phyloP scores from a whole-genome alignment of 768 basidiomycete genomes.

The Leccinum pellstonianum region DNA sequence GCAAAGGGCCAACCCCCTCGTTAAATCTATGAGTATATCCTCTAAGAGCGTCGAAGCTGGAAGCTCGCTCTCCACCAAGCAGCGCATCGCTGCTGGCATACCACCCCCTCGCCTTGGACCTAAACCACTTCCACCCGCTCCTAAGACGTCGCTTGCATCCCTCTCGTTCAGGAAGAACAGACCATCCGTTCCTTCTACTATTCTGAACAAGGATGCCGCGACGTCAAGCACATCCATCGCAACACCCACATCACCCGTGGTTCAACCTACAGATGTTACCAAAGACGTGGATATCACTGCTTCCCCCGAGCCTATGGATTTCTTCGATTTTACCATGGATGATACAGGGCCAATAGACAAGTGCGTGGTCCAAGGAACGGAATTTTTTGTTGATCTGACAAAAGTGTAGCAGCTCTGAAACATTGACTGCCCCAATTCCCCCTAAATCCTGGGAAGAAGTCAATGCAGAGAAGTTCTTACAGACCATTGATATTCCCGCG shows the following conservation, averaged over 20 bases:
- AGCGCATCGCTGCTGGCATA: conserved; percentile 44
- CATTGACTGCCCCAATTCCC: conserved; percentile 8
- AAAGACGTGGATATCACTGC: conserved; percentile 1
- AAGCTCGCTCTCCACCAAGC: conserved; percentile 50
- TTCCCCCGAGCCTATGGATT: conserved; percentile 25
- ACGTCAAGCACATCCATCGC: not conserved
- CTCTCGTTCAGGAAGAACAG: conserved; percentile 47
- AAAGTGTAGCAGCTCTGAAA: conserved; percentile 6
- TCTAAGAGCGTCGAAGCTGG: conserved; percentile 25
- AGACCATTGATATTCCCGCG: conserved; percentile 26
- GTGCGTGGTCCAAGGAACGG: conserved; percentile 11
- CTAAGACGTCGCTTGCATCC: conserved; percentile 28
- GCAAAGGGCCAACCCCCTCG: conserved; percentile 30
- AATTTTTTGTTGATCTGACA: not conserved
- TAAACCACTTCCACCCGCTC: conserved; percentile 30
- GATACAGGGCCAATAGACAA: conserved; percentile 4
- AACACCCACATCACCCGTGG: conserved; percentile 14
- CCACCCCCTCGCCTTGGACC: conserved; percentile 35
- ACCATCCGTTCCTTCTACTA: conserved; percentile 7
- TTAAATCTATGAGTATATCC: conserved; percentile 31
- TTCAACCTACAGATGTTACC: not conserved
- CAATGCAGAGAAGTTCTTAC: conserved; percentile 26
- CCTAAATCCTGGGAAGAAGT: conserved; percentile 23
- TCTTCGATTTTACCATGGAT: conserved; percentile 14
- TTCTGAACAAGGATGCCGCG: conserved; percentile 17